Conservation (phyloP, 805 yeast genomes). For the Tetrapisispora taiwanensis region DNA sequence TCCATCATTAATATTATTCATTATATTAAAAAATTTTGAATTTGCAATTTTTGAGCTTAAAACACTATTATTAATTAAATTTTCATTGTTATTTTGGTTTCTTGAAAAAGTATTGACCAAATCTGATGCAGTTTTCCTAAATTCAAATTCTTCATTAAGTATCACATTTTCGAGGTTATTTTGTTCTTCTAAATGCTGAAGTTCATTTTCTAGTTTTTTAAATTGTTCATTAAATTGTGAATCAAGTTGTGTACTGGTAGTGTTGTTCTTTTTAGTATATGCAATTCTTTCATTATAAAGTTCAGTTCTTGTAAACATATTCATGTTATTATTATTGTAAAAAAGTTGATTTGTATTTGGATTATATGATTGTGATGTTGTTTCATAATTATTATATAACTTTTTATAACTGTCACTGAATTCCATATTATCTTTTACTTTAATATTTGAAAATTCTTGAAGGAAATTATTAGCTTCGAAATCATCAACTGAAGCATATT, state of each 20-base stretch:
- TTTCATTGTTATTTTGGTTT: not conserved
- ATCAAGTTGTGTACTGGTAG: not conserved
- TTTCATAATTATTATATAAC: constrained; percentile 18
- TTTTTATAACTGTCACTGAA: constrained; percentile 22
- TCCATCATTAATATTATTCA: constrained; percentile 26
- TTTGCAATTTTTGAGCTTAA: constrained; percentile 15
- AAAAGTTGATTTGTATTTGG: too few relatives aligned
- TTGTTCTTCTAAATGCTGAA: constrained; percentile 4
- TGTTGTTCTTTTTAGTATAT: too few relatives aligned
- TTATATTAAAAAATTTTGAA: constrained; percentile 24
- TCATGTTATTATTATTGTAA: not conserved
- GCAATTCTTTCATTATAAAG: not conserved
- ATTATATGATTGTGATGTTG: not conserved
- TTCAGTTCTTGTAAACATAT: not conserved
- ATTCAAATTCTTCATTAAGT: constrained; percentile 16
- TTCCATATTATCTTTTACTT: constrained; percentile 23
- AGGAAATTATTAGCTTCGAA: not conserved
- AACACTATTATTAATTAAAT: constrained; percentile 5
- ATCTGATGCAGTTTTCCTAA: constrained; percentile 19
- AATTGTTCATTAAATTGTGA: constrained; percentile 17
- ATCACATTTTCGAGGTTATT: not conserved
- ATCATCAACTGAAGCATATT: not conserved
- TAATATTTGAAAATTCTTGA: constrained; percentile 20
- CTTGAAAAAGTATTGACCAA: constrained; percentile 15
- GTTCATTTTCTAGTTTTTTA: constrained; percentile 16